Percentiles rank a stretch among this genome's conserved stretches.
Evolutionary conservation across 2,329 filamentous ascomycete species (phyloP).

Genomic region (Orbilia blumenaviensis): DNA sequence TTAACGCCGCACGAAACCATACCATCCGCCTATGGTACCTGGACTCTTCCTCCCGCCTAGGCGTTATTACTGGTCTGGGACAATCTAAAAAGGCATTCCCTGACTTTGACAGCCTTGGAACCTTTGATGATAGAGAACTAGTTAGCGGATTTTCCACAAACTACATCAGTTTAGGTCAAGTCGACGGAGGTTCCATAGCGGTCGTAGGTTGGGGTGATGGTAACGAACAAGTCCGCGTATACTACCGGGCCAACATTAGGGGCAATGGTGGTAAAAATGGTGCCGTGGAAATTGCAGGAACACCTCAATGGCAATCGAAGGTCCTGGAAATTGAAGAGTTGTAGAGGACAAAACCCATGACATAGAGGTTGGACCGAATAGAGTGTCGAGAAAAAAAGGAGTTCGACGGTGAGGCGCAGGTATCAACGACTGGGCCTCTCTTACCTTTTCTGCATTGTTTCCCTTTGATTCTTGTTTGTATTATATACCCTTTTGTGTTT

Average conservation of each 20-base stretch:
- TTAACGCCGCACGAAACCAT: constrained; percentile 13
- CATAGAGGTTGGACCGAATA: not conserved
- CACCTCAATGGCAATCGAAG: constrained; percentile 6
- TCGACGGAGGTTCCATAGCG: constrained; percentile 27
- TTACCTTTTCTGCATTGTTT: not conserved
- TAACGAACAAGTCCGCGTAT: constrained; percentile 34
- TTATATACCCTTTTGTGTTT: constrained; percentile 21
- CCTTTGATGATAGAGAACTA: constrained; percentile 18
- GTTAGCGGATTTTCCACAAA: constrained; percentile 3
- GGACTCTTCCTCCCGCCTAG: constrained; percentile 10
- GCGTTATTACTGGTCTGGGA: constrained; percentile 13
- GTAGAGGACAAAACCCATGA: no score
- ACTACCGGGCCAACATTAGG: constrained; percentile 21
- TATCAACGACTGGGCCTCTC: not conserved
- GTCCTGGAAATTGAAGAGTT: constrained; percentile 2
- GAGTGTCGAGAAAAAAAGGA: not conserved
- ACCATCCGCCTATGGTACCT: constrained; percentile 36
- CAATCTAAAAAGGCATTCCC: constrained; percentile 17
- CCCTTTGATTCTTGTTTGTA: not conserved
- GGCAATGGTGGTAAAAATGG: constrained; percentile 28
- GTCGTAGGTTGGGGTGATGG: constrained; percentile 25
- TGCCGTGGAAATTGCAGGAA: constrained; percentile 31
- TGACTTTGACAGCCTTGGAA: constrained; percentile 33
- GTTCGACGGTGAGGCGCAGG: not conserved
- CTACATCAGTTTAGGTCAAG: constrained; percentile 32